A percentile compares a stretch with the other conserved stretches of the same genome.
These are phyloP conservation scores for Melanomma pulvis-pyrius DNA, from an alignment of 495 filamentous ascomycete species.

Conservation along the genomic window DNA sequence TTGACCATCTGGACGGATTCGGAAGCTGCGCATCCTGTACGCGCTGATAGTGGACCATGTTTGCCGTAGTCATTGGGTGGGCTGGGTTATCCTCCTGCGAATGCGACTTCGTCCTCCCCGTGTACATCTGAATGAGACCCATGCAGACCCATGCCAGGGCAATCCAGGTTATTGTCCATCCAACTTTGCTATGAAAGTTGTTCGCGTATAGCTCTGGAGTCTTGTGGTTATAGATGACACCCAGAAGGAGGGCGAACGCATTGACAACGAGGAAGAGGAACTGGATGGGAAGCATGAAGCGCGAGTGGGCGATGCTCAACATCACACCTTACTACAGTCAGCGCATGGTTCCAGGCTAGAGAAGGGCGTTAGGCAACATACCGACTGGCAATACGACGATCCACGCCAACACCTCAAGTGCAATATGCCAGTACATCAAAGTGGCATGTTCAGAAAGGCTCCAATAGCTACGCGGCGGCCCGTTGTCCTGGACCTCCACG, in stretches of 20 bases:
- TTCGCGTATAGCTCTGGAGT: slow-evolving; percentile 88
- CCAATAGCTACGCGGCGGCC: slow-evolving; percentile 67
- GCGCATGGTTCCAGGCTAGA: not conserved
- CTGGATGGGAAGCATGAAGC: slow-evolving; percentile 72
- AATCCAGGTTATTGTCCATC: slow-evolving; percentile 81
- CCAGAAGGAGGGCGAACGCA: slow-evolving; percentile 69
- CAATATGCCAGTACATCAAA: slow-evolving; percentile 76
- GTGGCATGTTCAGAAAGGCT: slow-evolving; percentile 64
- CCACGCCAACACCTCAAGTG: slow-evolving; percentile 79
- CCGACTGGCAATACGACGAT: slow-evolving; percentile 80
- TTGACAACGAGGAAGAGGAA: slow-evolving; percentile 75
- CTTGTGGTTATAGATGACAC: slow-evolving; percentile 74
- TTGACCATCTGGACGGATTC: slow-evolving; percentile 67
- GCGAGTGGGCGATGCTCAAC: slow-evolving; percentile 80
- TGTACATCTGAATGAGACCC: slow-evolving; percentile 52
- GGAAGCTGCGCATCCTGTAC: slow-evolving; percentile 50
- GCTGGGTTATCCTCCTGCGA: slow-evolving; percentile 56
- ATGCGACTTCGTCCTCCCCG: slow-evolving; percentile 51
- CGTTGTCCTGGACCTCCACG: slow-evolving; percentile 17
- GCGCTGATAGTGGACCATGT: slow-evolving; percentile 65
- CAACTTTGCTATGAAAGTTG: slow-evolving; percentile 86
- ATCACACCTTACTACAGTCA: slow-evolving; percentile 64
- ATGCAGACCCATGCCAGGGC: slow-evolving; percentile 69
- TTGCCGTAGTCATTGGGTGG: slow-evolving; percentile 69
- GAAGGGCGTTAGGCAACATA: slow-evolving; percentile 50